Base-by-base conservation (phyloP, 2,329 filamentous ascomycete species). In the Rhinocladiella similis region DNA sequence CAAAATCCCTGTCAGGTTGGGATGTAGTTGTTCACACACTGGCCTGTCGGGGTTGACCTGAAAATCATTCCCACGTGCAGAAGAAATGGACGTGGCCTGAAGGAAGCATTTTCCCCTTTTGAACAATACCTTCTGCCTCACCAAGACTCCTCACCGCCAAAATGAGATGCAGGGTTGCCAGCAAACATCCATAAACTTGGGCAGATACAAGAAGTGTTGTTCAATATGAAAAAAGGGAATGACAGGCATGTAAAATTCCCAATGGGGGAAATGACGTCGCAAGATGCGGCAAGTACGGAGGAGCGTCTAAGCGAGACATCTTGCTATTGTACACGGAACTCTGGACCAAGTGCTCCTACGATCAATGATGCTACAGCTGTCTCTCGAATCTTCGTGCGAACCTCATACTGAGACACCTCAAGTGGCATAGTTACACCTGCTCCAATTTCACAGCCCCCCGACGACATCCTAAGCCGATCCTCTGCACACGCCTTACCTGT, bases 191-290 rank as follows among this genome's bases (percentile, higher is more conserved):
- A 41, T 12, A 9, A 3, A 3, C 29, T 9, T 33, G 29, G 10
- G 10, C 29, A 33, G 5, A 33, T 12, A 12, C 10, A 7, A 33
- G 29, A 33, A 33, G 29, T 10, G 25, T 27, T 27, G 25, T 4
- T 7, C 25, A 7, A 33, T 33, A 12, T 33, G 29, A 33, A 33
- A 27, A 33, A 33, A 33, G 3, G 5, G 29, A 33, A 33, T 12
- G 29, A 33, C 7, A 12, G 29, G 29, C 29, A 33, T 33, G 3
- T 16, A 20, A 27, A 47, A 53, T 36, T 47, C 50, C 27, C 10
- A 47, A 47, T 47, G 13, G 18, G 41, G 50, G 25, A 53, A 47
- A 53, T 45, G 49, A 16, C 38, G 29, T 18, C 25, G 16, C 19
- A 14, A 18, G 20, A 13, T 14, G 27, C 27, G 38, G 20, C 4